Evolutionary conservation across 345 rosid species (phyloP).

Genomic region (Eucalyptus guilfoylei): DNA sequence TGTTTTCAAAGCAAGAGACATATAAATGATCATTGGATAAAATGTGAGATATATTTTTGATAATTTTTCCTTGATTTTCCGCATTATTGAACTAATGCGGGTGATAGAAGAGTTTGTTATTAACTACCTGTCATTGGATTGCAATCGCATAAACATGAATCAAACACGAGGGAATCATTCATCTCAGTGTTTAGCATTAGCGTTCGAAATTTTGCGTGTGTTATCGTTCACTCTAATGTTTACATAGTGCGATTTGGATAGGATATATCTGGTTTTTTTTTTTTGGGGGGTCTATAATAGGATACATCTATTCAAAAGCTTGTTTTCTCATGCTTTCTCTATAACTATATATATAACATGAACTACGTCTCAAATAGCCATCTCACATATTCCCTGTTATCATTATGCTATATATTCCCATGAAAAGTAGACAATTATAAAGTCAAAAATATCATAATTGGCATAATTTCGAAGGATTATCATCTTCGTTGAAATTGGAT

Average conservation of each 20-base stretch:
- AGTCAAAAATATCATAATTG: not conserved
- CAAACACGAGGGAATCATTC: not conserved
- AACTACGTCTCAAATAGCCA: not conserved
- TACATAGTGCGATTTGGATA: not conserved
- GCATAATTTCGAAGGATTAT: not conserved
- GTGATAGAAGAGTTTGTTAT: not conserved
- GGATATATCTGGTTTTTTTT: not conserved
- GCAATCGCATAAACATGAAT: not conserved
- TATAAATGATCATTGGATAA: no score
- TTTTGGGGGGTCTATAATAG: no score
- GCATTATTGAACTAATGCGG: not conserved
- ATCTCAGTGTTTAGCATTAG: no score
- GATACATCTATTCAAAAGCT: not conserved
- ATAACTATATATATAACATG: no score
- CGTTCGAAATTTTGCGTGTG: no score
- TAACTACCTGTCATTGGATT: not conserved
- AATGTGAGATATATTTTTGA: not conserved
- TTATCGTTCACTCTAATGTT: not conserved
- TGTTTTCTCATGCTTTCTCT: not conserved
- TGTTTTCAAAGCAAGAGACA: not conserved
- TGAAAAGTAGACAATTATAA: not conserved
- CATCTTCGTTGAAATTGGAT: not conserved
- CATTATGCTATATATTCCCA: not conserved
- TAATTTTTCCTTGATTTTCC: not conserved
- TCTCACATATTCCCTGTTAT: rapidly evolving